Percentiles rank a stretch among this genome's conserved stretches.
These are phyloP conservation scores for Kockovaella imperatae DNA, from an alignment of 768 basidiomycete species.

Conservation along the genomic window DNA sequence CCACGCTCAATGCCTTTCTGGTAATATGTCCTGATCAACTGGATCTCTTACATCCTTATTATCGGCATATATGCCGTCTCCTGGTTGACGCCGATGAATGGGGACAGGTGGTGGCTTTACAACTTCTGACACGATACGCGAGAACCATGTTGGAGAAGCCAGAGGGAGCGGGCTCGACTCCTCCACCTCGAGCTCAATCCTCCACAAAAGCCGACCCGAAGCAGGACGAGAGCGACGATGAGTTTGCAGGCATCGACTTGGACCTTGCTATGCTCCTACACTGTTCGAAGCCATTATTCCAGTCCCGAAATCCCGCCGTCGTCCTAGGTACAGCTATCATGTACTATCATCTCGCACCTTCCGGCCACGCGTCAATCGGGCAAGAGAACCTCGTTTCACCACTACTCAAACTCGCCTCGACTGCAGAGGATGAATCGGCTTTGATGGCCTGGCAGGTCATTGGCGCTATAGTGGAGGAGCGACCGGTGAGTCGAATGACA, in stretches of 20 bases:
- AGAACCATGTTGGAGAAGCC: slow-evolving; percentile 63
- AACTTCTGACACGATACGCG: slow-evolving; percentile 72
- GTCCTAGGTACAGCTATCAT: slow-evolving; percentile 66
- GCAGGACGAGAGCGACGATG: slow-evolving; percentile 51
- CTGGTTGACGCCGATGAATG: slow-evolving; percentile 91
- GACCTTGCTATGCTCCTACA: slow-evolving; percentile 69
- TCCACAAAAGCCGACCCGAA: not conserved
- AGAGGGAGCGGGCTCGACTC: slow-evolving; percentile 49
- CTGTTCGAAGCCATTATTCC: slow-evolving; percentile 67
- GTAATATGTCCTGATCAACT: slow-evolving; percentile 77
- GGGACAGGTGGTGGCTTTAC: slow-evolving; percentile 78
- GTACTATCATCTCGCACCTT: slow-evolving; percentile 64
- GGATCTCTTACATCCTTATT: slow-evolving; percentile 82
- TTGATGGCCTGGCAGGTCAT: slow-evolving; percentile 68
- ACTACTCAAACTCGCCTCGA: slow-evolving; percentile 62
- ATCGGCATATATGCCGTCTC: slow-evolving; percentile 71
- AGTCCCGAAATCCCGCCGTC: slow-evolving; percentile 81
- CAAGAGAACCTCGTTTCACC: slow-evolving; percentile 58
- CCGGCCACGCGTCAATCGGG: slow-evolving; percentile 22
- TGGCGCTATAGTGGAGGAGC: slow-evolving; percentile 55
- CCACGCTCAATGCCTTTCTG: slow-evolving; percentile 75
- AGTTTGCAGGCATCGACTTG: slow-evolving; percentile 51
- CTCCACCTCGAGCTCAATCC: slow-evolving; percentile 11
- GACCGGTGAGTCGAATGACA: slow-evolving; percentile 54
- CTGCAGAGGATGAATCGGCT: slow-evolving; percentile 55